Base-by-base conservation (phyloP, 257 asterid species). In the Salvia splendens region DNA sequence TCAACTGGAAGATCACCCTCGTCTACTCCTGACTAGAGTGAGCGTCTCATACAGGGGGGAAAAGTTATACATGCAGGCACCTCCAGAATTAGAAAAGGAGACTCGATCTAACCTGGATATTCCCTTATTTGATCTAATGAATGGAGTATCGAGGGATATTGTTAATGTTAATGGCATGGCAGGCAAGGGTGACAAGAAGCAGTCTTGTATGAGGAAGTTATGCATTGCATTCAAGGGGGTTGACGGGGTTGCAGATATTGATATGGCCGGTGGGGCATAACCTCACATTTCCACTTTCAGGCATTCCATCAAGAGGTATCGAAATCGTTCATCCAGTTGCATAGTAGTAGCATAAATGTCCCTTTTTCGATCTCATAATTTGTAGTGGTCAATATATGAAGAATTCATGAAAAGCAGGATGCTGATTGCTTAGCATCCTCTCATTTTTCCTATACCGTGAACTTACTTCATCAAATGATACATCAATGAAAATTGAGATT, bases 31-130 rank as follows among this genome's bases (percentile, higher is more conserved):
- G 45, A 79, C 85, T 33, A 82, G 94, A 80, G 98, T 76, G 61
- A 94, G 98, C 30, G 93, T 84, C 59, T 80, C 87, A 20, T 75
- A 91, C 81, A 72, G 93, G 70, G 89, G 94, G 58, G 83, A 87
- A 72, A 94, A 89, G 70, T 78, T 94, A 69, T 94, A 89, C 69
- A 94, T 94, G 97, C 99, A 78, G 70, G 99, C 98, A 1, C 99
- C 99, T 69, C 96, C 97, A 5, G 77, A 87, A 36, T 86, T 89
- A 12, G 99, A 94, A 78, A 95, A 91, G 77, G 83, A 84, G 93
- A 94, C 98, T n/a, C 82, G 98, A 33, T 74, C 95, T 15, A 84
- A 91, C 79, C 79, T 94, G 12, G 96, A 89, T 65, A 30, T 77
- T 41, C 81, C 93, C 35, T 81, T 94, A 30, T 84, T 81, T 65